Evolutionary conservation across 441 rosid species (phyloP).

Genomic region (Dalechampia spathulata): DNA sequence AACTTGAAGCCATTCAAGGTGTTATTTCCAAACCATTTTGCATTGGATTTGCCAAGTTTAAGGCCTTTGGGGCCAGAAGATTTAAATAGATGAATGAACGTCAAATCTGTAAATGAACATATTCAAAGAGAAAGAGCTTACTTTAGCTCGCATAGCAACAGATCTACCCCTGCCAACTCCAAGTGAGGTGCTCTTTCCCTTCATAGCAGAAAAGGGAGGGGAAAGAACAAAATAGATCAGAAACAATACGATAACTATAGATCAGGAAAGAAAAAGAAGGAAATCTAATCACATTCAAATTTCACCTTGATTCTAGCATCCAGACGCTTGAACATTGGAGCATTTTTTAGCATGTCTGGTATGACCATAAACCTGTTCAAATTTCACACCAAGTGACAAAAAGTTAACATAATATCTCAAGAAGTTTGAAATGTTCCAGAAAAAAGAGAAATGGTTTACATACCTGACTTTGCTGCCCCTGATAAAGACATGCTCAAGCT

Average conservation of each 20-base stretch:
- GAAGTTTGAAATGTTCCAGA: background rate
- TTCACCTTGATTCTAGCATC: slow-evolving; percentile 94
- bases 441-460: background rate
- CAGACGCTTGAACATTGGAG: slow-evolving; percentile 96
- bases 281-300: slow-evolving; percentile 8
- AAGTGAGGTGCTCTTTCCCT: slow-evolving; percentile 95
- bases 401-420: background rate
- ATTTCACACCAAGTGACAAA: slow-evolving; percentile 4
- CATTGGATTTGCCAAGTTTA: too few species aligned
- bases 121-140: slow-evolving; percentile 28
- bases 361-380: slow-evolving; percentile 89
- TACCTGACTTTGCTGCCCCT: slow-evolving; percentile 99
- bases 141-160: slow-evolving; percentile 96
- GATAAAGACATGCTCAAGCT: slow-evolving; percentile 95
- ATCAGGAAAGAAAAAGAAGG: background rate
- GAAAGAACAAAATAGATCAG: slow-evolving; percentile 2
- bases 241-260: background rate
- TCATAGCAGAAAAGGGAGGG: slow-evolving; percentile 23
- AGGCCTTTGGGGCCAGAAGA: too few species aligned
- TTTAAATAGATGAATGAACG: too few species aligned
- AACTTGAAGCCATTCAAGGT: too few species aligned
- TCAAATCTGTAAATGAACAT: background rate
- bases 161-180: slow-evolving; percentile 99
- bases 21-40: too few species aligned
- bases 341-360: slow-evolving; percentile 98